Conservation (phyloP, 2,329 filamentous ascomycete species). For the Ascochyta clinopodiicola region DNA sequence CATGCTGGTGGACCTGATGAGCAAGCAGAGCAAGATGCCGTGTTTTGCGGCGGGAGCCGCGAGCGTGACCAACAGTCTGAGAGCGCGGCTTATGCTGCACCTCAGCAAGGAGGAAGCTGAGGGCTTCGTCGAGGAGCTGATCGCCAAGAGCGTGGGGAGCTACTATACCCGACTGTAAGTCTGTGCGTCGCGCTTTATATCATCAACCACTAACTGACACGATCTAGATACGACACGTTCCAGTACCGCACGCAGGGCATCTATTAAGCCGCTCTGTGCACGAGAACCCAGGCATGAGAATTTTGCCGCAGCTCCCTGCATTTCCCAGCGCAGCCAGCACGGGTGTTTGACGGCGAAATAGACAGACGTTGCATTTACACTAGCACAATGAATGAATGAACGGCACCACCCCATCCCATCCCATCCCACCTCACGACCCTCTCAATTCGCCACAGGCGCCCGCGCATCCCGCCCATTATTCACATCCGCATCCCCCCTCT, state of each 20-base stretch:
- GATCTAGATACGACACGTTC: conserved; percentile 78
- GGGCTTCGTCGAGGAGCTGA: conserved; percentile 80
- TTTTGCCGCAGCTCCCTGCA: not conserved
- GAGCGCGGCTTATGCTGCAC: conserved; percentile 81
- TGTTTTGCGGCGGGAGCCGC: conserved; percentile 78
- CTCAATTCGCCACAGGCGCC: not conserved
- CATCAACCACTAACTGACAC: not conserved
- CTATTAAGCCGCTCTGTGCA: conserved; percentile 61
- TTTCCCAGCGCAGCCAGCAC: not conserved
- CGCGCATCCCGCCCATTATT: not conserved
- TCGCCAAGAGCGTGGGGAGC: conserved; percentile 81
- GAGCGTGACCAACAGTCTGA: conserved; percentile 71
- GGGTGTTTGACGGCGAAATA: not conserved
- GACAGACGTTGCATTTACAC: not conserved
- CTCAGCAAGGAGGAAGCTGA: conserved; percentile 83
- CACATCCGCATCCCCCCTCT: conserved; percentile 50
- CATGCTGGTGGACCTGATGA: conserved; percentile 85
- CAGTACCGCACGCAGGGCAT: conserved; percentile 89
- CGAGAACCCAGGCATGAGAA: not conserved
- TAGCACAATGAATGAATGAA: conserved; percentile 1
- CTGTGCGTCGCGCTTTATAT: not conserved
- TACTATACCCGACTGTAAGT: conserved; percentile 85
- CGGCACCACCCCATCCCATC: not conserved
- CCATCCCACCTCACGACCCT: not conserved
- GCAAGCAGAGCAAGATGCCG: conserved; percentile 79